Percentiles rank a stretch among this genome's conserved stretches.
Evolutionary conservation across 305 asterid species (phyloP).

Genomic region (Lippia alba): DNA sequence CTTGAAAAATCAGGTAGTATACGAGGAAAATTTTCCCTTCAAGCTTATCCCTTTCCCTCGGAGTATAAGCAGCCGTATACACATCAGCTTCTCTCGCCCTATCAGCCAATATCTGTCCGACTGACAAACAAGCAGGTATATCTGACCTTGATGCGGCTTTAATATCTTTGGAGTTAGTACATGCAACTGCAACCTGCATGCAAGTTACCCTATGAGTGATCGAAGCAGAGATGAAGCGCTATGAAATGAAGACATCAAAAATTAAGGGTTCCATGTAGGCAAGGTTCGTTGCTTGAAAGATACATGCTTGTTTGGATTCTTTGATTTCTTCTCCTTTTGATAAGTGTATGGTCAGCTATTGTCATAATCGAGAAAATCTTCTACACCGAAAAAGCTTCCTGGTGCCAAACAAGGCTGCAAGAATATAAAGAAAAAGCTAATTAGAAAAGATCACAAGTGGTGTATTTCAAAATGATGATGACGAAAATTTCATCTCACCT

Average conservation of each 20-base stretch:
- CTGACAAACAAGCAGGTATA: constrained; percentile 86
- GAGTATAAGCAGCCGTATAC: constrained; percentile 85
- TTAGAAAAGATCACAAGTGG: no score
- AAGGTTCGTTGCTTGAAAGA: constrained; percentile 90
- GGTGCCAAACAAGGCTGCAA: constrained; percentile 66
- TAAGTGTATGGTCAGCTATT: constrained; percentile 91
- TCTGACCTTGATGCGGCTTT: constrained; percentile 90
- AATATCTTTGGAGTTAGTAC: constrained; percentile 91
- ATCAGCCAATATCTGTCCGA: constrained; percentile 77
- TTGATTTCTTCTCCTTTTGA: constrained; percentile 82
- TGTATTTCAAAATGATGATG: no score
- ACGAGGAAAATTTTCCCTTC: constrained; percentile 73
- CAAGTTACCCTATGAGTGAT: constrained; percentile 91
- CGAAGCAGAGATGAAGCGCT: constrained; percentile 90
- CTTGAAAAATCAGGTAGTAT: constrained; percentile 93
- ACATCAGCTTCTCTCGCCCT: constrained; percentile 96
- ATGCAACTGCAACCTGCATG: constrained; percentile 97
- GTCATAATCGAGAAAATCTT: constrained; percentile 87
- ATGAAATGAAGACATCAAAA: constrained; percentile 84
- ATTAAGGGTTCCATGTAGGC: constrained; percentile 93
- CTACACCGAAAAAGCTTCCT: constrained; percentile 96
- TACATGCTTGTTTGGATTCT: constrained; percentile 71
- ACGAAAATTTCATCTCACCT: constrained; percentile 40
- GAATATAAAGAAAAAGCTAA: constrained; percentile 10
- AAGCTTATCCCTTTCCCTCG: constrained; percentile 89